phyloP scores from a whole-genome alignment of 192 early-diverging fungal genomes.

The Thoreauomyces humboldtii region DNA sequence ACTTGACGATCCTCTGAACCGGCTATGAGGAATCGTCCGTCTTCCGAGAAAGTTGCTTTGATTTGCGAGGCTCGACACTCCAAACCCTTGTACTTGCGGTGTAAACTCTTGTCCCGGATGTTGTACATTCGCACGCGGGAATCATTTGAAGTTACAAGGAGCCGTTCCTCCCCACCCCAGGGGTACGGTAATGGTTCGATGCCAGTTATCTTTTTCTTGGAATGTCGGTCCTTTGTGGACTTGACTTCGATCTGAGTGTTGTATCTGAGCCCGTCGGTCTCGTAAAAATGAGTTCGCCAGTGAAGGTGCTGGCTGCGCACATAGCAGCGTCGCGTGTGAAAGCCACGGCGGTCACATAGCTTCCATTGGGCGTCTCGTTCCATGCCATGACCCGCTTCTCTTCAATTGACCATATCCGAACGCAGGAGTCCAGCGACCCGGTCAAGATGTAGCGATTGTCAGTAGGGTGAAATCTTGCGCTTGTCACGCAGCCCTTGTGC shows the following conservation, averaged over 20 bases:
- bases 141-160: constrained; percentile 79
- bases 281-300: constrained; percentile 79
- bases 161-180: constrained; percentile 52
- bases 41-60: constrained; percentile 72
- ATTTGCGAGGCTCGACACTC: constrained; percentile 70
- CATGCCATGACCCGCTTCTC: constrained; percentile 76
- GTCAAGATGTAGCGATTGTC: constrained; percentile 81
- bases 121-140: constrained; percentile 78
- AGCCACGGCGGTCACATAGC: constrained; percentile 74
- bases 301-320: constrained; percentile 73
- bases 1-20: constrained; percentile 78
- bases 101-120: constrained; percentile 70
- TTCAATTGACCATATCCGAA: constrained; percentile 80
- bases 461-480: constrained; percentile 77
- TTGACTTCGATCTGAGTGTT: constrained; percentile 79
- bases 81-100: constrained; percentile 78
- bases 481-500: constrained; percentile 75
- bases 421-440: constrained; percentile 74
- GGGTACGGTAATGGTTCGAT: constrained; percentile 61
- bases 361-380: constrained; percentile 67
- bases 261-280: constrained; percentile 72
- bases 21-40: constrained; percentile 76
- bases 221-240: constrained; percentile 52
- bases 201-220: constrained; percentile 79
- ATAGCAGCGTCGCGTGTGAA: constrained; percentile 72